A percentile compares a stretch with the other conserved stretches of the same genome.
These are phyloP conservation scores for Debaryomyces singareniensis DNA, from an alignment of 1,139 yeast genomes.

Conservation along the genomic window DNA sequence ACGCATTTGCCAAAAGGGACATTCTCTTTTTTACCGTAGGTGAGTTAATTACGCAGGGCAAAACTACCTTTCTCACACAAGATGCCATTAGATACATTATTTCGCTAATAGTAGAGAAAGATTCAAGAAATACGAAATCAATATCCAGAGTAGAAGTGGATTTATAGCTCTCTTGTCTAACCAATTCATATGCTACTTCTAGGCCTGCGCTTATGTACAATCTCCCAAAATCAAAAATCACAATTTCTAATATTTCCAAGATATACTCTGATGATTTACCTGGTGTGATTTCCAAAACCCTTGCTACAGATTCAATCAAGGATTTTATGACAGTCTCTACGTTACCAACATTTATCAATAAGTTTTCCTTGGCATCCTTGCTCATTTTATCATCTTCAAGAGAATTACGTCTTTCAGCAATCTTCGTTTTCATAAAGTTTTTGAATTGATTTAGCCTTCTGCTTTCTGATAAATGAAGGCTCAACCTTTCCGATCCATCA, in stretches of 20 bases:
- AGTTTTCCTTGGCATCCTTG: conserved; percentile 18
- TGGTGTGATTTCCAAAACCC: conserved; percentile 72
- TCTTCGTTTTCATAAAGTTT: conserved; percentile 32
- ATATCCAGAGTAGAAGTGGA: conserved; percentile 18
- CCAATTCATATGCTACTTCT: conserved; percentile 55
- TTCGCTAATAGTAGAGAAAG: conserved; percentile 53
- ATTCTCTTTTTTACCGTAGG: conserved; percentile 60
- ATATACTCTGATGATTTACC: conserved; percentile 58
- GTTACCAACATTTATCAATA: conserved; percentile 29
- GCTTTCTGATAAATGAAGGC: conserved; percentile 33
- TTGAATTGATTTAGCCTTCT: conserved; percentile 37
- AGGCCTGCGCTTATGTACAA: conserved; percentile 70
- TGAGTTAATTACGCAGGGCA: conserved; percentile 63
- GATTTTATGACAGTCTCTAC: conserved; percentile 66
- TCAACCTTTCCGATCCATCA: conserved; percentile 20
- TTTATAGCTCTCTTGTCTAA: conserved; percentile 23
- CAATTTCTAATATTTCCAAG: conserved; percentile 58
- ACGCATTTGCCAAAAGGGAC: conserved; percentile 60
- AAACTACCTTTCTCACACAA: conserved; percentile 61
- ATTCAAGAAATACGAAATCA: conserved; percentile 41
- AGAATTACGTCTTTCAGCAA: conserved; percentile 19
- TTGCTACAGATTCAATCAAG: conserved; percentile 72
- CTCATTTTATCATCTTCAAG: conserved; percentile 17
- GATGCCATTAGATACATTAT: conserved; percentile 65
- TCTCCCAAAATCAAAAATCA: conserved; percentile 66